Conservation (phyloP, 1,284 basidiomycete species). For the Marasmius tenuissimus region DNA sequence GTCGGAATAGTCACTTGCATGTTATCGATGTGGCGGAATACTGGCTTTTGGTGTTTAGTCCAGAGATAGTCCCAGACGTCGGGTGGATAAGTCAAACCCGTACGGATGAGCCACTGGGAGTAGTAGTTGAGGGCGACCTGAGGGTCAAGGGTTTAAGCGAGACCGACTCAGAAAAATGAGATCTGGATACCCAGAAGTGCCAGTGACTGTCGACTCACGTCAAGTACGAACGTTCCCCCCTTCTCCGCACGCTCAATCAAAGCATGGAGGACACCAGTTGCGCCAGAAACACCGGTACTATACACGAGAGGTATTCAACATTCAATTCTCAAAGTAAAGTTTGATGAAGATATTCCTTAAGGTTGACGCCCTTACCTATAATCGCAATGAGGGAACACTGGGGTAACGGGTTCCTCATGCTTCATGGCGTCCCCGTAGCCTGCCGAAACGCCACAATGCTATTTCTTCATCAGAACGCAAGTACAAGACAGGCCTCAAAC, state of each 20-base stretch:
- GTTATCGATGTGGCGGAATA: slow-evolving; percentile 15
- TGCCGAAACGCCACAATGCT: slow-evolving; percentile 11
- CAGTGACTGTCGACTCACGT: neutral
- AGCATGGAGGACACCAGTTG: slow-evolving; percentile 9
- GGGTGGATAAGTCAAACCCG: neutral
- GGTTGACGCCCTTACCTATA: slow-evolving; percentile 3
- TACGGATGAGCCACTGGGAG: slow-evolving; percentile 7
- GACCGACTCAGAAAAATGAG: neutral
- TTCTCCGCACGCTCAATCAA: slow-evolving; percentile 8
- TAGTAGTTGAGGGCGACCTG: slow-evolving; percentile 9
- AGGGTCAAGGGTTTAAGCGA: neutral
- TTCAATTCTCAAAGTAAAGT: neutral
- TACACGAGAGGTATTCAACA: no score
- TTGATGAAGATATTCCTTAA: slow-evolving; percentile 10
- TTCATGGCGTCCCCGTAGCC: slow-evolving; percentile 10
- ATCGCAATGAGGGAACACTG: slow-evolving; percentile 15
- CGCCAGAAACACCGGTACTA: slow-evolving; percentile 12
- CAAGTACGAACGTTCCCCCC: slow-evolving; percentile 10
- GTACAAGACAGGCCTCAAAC: neutral
- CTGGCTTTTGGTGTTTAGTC: slow-evolving; percentile 12
- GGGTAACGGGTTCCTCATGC: slow-evolving; percentile 14
- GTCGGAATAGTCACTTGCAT: slow-evolving; percentile 15
- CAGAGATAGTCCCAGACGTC: slow-evolving; percentile 21
- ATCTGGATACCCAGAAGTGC: neutral
- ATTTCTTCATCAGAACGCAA: neutral